Conservation (phyloP, 2,329 filamentous ascomycete genomes). For the Epichloe typhina region DNA sequence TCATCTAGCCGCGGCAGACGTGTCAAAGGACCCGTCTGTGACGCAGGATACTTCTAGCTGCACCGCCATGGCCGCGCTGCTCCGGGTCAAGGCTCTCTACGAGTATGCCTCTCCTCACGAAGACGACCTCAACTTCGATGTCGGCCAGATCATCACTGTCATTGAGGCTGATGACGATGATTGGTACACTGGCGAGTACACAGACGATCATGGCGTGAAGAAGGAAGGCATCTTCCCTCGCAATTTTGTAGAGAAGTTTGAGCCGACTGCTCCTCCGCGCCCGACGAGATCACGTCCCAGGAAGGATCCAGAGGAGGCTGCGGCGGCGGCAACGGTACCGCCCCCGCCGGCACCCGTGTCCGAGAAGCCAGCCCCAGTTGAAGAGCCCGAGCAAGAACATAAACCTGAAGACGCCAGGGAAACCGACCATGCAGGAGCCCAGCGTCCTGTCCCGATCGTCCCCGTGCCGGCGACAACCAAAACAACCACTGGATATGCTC, state of each 20-base stretch:
- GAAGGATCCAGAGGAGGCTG: slow-evolving; percentile 32
- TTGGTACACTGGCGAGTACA: slow-evolving; percentile 86
- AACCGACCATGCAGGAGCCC: slow-evolving; percentile 19
- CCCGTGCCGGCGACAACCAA: slow-evolving; percentile 15
- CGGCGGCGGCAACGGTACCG: slow-evolving; percentile 22
- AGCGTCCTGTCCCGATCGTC: slow-evolving; percentile 20
- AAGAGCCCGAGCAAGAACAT: slow-evolving; percentile 12
- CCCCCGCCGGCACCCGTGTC: slow-evolving; percentile 15
- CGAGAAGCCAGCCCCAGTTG: slow-evolving; percentile 13
- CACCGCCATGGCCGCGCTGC: slow-evolving; percentile 57
- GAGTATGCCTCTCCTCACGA: slow-evolving; percentile 89
- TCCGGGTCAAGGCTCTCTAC: slow-evolving; percentile 92
- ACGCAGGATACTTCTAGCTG: slow-evolving; percentile 1
- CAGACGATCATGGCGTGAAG: slow-evolving; percentile 59
- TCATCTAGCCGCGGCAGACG: slow-evolving; percentile 6
- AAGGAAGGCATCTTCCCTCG: slow-evolving; percentile 82
- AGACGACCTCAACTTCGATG: slow-evolving; percentile 79
- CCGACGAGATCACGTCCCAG: slow-evolving; percentile 63
- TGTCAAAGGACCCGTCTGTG: slow-evolving; percentile 6
- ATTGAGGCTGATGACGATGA: slow-evolving; percentile 86
- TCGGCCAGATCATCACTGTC: slow-evolving; percentile 85
- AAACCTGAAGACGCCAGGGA: slow-evolving; percentile 23
- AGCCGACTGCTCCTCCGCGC: slow-evolving; percentile 78
- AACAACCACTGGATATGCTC: slow-evolving; percentile 17
- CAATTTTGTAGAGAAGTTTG: slow-evolving; percentile 95